Percentiles rank a stretch among this genome's conserved stretches.
Conservation (phyloP, 1,284 basidiomycete species). For the Leccinum subrobustum region DNA sequence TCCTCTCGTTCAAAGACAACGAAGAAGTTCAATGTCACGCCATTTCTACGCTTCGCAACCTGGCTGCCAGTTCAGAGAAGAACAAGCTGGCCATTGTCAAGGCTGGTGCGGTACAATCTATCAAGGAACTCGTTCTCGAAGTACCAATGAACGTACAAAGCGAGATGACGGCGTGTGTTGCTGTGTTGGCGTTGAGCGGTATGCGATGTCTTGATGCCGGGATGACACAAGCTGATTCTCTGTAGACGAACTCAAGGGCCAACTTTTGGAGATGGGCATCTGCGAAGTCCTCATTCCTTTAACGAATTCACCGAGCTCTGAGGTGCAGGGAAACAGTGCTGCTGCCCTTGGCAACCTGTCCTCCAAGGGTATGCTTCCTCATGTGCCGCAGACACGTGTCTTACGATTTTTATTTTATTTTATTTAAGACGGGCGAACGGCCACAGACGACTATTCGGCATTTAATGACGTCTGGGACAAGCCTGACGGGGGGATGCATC, state of each 20-base stretch:
- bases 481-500: slow-evolving; percentile 96
- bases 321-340: slow-evolving; percentile 98
- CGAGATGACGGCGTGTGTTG: slow-evolving; percentile 99
- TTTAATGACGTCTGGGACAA: slow-evolving; percentile 99
- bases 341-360: slow-evolving; percentile 97
- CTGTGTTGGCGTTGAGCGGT: slow-evolving; percentile 92
- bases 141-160: slow-evolving; percentile 98
- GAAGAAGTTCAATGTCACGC: slow-evolving; percentile 99
- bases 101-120: slow-evolving; percentile 96
- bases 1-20: slow-evolving; percentile 97
- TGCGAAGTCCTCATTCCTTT: slow-evolving; percentile 97
- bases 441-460: slow-evolving; percentile 93
- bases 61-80: slow-evolving; percentile 96
- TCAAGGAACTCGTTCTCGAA: slow-evolving; percentile 94
- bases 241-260: slow-evolving; percentile 90
- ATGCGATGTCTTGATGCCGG: slow-evolving; percentile 25
- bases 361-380: slow-evolving; percentile 76
- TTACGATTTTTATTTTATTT: background rate
- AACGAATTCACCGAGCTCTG: slow-evolving; percentile 93
- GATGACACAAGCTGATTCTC: slow-evolving; percentile 9
- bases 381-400: background rate
- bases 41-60: slow-evolving; percentile 96
- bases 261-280: slow-evolving; percentile 97
- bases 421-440: slow-evolving; percentile 63
- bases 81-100: slow-evolving; percentile 99